Evolutionary conservation across 441 rosid genomes (phyloP), one percentile per base, ranked within the genome.

Genomic region (Corymbia citriodora): DNA sequence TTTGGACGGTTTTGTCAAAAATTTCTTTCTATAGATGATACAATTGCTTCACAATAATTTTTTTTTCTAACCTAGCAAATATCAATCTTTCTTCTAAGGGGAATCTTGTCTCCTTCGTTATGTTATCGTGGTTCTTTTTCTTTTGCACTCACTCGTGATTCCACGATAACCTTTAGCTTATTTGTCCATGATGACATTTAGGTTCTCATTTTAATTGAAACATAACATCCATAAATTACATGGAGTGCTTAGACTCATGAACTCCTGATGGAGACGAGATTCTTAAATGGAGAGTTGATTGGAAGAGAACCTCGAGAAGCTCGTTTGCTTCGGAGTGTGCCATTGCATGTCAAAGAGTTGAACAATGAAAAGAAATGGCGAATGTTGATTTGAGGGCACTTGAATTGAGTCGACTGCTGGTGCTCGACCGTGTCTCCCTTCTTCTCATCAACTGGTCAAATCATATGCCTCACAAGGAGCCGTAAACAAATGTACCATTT

Each of bases 231-330:
- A 31, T 70, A 31, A 3, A 68, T 16, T 68, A 31, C 45, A 4
- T 68, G 2, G 29, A 59, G 25, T 10, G 5, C 3, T 59, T 57
- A 40, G 45, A 57, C 63, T 9, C 3, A 5, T 57, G 12, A 57
- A 23, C 45, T 40, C 45, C 6, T 40, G 45, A 40, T 57, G 0
- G 0, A 57, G 63, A 25, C 0, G 1, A 59, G 63, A 59, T 59
- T 59, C 0, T 1, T 59, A 25, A 0, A 13, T 59, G 63, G 0
- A 59, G 0, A 25, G 14, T 25, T 59, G 29, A 23, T 10, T 0
- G 0, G 7, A 57, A 57, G 63, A 9, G 6, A 2, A 23, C 29
- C 25, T 23, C 5, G 29, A 59, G 63, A 59, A 59, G 65, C 65
- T 59, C 25, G 3, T 59, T 10, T 59, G n/a, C n/a, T 59, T 59